Percentiles rank a stretch among this genome's conserved stretches.
These are phyloP conservation scores for Aspergillus eucalypticola DNA, from an alignment of 2,329 filamentous ascomycete species.

Conservation along the genomic window DNA sequence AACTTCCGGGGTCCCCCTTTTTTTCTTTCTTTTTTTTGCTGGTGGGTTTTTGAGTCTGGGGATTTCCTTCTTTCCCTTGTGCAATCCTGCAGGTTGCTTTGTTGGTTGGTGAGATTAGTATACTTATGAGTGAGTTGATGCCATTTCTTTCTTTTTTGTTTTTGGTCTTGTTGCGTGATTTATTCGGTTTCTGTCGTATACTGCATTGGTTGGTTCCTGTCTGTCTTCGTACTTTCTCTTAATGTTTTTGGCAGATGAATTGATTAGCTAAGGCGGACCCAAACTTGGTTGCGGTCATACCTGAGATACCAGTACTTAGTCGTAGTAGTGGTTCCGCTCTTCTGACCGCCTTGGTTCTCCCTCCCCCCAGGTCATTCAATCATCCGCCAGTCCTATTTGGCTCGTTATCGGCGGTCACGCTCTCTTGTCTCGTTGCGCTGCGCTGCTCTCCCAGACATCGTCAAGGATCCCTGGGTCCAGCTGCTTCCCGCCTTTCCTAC, in stretches of 20 bases:
- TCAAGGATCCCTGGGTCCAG: conserved; percentile 30
- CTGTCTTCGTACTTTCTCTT: too few species aligned
- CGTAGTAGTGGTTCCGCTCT: conserved; percentile 23
- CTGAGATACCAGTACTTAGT: too few species aligned
- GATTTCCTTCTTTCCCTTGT: background rate
- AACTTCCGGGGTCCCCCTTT: background rate
- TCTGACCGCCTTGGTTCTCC: conserved; percentile 32
- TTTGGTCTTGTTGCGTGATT: background rate
- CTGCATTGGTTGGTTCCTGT: too few species aligned
- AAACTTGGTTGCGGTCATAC: background rate
- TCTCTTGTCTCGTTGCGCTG: conserved; percentile 10
- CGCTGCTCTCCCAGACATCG: conserved; percentile 15
- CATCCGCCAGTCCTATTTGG: background rate
- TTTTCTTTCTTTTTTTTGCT: background rate
- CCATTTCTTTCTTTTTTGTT: background rate
- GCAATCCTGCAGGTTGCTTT: too few species aligned
- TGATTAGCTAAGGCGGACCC: background rate
- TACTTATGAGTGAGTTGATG: too few species aligned
- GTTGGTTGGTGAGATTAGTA: too few species aligned
- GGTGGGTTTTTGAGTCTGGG: too few species aligned
- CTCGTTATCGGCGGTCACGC: conserved; percentile 35
- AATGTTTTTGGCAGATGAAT: too few species aligned
- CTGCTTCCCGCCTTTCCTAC: conserved; percentile 22
- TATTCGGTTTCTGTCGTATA: background rate
- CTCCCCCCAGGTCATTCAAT: background rate